Evolutionary conservation across 1,284 basidiomycete genomes (phyloP).

Genomic region (Exobasidium cylindrosporum): DNA sequence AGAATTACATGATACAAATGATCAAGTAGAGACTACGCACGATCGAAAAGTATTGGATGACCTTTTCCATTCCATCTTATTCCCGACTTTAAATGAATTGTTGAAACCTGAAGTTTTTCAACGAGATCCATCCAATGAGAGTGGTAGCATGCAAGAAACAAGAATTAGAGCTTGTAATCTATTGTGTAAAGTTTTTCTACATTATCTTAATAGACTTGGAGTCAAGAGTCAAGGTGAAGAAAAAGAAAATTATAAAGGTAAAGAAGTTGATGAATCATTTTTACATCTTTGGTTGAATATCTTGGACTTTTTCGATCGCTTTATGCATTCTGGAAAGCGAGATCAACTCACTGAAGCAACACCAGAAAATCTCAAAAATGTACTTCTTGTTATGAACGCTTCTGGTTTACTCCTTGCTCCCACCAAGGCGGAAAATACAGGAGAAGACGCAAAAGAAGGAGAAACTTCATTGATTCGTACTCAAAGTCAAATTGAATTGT

Average conservation of each 20-base stretch:
- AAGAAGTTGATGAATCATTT: slow-evolving; percentile 62
- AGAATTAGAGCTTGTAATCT: slow-evolving; percentile 80
- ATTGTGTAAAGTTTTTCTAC: slow-evolving; percentile 92
- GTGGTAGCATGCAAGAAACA: slow-evolving; percentile 81
- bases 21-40: slow-evolving; percentile 56
- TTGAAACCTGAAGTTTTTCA: slow-evolving; percentile 77
- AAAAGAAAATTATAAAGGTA: not conserved
- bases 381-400: slow-evolving; percentile 91
- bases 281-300: slow-evolving; percentile 82
- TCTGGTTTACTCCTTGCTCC: slow-evolving; percentile 76
- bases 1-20: slow-evolving; percentile 58
- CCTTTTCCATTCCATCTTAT: slow-evolving; percentile 84
- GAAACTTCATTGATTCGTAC: not conserved
- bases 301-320: slow-evolving; percentile 81
- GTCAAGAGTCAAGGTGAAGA: not conserved
- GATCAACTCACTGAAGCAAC: slow-evolving; percentile 92
- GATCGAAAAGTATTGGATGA: slow-evolving; percentile 59
- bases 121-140: slow-evolving; percentile 64
- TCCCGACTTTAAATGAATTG: slow-evolving; percentile 87
- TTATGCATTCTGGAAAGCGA: slow-evolving; percentile 78
- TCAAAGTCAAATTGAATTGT: slow-evolving; percentile 24
- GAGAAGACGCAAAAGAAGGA: not conserved
- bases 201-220: slow-evolving; percentile 73
- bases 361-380: slow-evolving; percentile 94
- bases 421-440: slow-evolving; percentile 3